Conservation (phyloP, 805 yeast genomes). For the Ogataea salicorniae region DNA sequence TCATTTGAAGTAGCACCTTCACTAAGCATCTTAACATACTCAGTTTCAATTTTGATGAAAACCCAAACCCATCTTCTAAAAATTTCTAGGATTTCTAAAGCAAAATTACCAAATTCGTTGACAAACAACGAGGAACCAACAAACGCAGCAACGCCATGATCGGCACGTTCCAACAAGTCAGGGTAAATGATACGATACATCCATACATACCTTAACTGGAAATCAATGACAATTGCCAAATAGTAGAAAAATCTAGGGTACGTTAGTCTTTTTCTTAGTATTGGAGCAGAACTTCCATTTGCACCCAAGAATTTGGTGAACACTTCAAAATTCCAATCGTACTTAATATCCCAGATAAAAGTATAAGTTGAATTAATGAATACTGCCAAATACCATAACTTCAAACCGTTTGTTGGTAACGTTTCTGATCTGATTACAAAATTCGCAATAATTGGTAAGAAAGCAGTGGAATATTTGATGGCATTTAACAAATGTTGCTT, state of each 20-base stretch:
- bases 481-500: constrained; percentile 62
- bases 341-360: constrained; percentile 81
- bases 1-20: neutral
- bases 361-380: constrained; percentile 70
- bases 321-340: constrained; percentile 80
- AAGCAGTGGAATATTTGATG: constrained; percentile 63
- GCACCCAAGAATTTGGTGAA: constrained; percentile 32
- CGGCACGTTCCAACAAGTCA: constrained; percentile 9
- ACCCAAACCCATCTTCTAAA: constrained; percentile 89
- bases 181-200: constrained; percentile 40
- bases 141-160: constrained; percentile 10
- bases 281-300: constrained; percentile 10
- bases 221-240: constrained; percentile 54
- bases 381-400: constrained; percentile 40
- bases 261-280: constrained; percentile 28
- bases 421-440: constrained; percentile 25
- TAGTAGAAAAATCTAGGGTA: constrained; percentile 42
- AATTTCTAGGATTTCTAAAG: constrained; percentile 69
- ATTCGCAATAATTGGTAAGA: constrained; percentile 45
- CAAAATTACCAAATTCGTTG: constrained; percentile 57
- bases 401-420: constrained; percentile 18
- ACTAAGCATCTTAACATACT: constrained; percentile 36
- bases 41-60: constrained; percentile 76
- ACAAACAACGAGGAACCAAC: constrained; percentile 26
- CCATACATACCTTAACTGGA: constrained; percentile 74